Evolutionary conservation across 1,284 basidiomycete genomes (phyloP).

Genomic region (Apiotrichum sp.): DNA sequence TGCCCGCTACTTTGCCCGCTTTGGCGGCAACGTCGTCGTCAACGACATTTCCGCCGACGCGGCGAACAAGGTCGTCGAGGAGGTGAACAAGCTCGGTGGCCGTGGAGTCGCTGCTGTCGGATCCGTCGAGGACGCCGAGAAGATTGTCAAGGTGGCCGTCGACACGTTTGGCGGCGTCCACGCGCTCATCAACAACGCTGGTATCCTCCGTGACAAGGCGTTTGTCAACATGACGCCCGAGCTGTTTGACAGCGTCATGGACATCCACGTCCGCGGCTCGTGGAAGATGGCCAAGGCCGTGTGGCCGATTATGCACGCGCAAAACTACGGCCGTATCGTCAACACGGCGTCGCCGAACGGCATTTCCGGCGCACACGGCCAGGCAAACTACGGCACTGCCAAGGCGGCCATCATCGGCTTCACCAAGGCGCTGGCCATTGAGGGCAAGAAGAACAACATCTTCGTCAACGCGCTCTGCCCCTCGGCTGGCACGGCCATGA

Average conservation of each 20-base stretch:
- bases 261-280: conserved; percentile 71
- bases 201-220: conserved; percentile 86
- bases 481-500: conserved; percentile 87
- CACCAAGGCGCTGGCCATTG: conserved; percentile 81
- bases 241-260: conserved; percentile 90
- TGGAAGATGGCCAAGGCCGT: conserved; percentile 90
- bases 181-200: conserved; percentile 87
- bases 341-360: conserved; percentile 91
- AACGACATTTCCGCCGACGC: conserved; percentile 89
- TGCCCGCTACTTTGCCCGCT: conserved; percentile 79
- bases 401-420: conserved; percentile 91
- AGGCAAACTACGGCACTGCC: conserved; percentile 81
- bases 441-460: conserved; percentile 88
- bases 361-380: conserved; percentile 90
- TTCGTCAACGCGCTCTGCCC: conserved; percentile 84
- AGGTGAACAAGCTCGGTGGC: conserved; percentile 82
- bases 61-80: conserved; percentile 75
- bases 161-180: conserved; percentile 87
- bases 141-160: conserved; percentile 78
- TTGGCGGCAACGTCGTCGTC: conserved; percentile 93
- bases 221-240: conserved; percentile 82
- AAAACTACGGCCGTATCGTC: conserved; percentile 93
- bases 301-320: conserved; percentile 95
- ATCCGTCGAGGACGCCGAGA: conserved; percentile 80
- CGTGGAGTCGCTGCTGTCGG: conserved; percentile 79